These are phyloP conservation scores for Debaryomyces coudertii DNA, from an alignment of 1,139 yeast genomes.

Conservation along the genomic window DNA sequence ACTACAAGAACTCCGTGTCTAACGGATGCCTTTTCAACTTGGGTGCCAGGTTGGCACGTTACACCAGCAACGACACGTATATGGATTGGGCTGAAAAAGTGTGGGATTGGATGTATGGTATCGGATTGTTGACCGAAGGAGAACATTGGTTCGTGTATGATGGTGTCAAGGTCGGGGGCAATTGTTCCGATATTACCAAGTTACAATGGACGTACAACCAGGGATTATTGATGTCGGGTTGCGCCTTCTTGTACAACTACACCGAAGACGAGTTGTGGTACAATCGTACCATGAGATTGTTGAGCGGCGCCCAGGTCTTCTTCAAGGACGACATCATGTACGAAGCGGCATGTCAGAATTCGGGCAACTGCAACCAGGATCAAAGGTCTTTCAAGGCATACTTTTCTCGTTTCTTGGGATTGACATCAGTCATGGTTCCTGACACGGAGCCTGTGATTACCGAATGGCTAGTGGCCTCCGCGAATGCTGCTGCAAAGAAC, in stretches of 20 bases:
- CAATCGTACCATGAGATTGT: constrained; percentile 54
- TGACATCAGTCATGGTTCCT: constrained; percentile 75
- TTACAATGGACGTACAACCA: constrained; percentile 89
- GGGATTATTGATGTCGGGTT: constrained; percentile 78
- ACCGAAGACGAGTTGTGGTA: constrained; percentile 74
- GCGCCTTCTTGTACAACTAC: constrained; percentile 78
- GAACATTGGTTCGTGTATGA: constrained; percentile 64
- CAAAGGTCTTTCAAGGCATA: constrained; percentile 90
- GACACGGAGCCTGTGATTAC: constrained; percentile 56
- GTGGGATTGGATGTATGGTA: constrained; percentile 79
- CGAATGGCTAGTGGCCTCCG: constrained; percentile 59
- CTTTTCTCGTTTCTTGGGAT: constrained; percentile 72
- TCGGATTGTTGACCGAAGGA: constrained; percentile 55
- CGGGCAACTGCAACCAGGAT: constrained; percentile 72
- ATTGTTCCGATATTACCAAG: constrained; percentile 62
- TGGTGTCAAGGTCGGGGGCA: constrained; percentile 68
- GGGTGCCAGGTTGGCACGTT: constrained; percentile 86
- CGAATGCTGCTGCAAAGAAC: constrained; percentile 70
- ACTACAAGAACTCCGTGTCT: constrained; percentile 86
- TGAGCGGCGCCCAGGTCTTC: constrained; percentile 54
- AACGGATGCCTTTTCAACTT: constrained; percentile 89
- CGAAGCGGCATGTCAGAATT: constrained; percentile 80
- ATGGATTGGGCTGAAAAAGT: constrained; percentile 78
- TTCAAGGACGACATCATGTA: constrained; percentile 68
- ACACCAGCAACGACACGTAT: constrained; percentile 73